Evolutionary conservation across 768 basidiomycete species (phyloP).

Genomic region (Mrakia frigida): DNA sequence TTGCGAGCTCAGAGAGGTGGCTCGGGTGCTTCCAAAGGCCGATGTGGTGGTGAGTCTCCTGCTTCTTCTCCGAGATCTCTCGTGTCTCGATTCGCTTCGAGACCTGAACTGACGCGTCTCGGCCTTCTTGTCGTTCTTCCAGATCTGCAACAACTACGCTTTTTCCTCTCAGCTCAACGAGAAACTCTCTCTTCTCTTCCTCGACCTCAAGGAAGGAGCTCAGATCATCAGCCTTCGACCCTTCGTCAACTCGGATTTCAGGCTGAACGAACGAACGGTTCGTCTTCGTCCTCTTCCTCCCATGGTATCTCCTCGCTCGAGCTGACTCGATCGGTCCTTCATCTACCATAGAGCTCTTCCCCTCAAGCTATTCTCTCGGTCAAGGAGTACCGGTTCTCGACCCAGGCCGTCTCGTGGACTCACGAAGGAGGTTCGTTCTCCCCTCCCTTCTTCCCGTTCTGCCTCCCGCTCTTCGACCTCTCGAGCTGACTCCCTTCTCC

Average conservation of each 20-base stretch:
- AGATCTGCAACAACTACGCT: constrained; percentile 43
- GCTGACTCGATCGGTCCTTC: constrained; percentile 40
- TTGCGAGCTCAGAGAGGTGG: constrained; percentile 60
- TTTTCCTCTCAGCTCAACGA: constrained; percentile 62
- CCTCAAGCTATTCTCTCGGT: constrained; percentile 79
- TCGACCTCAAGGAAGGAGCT: constrained; percentile 90
- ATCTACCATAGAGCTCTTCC: constrained; percentile 53
- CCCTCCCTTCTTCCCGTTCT: background rate
- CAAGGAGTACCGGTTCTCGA: constrained; percentile 59
- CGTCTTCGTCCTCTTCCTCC: constrained; percentile 36
- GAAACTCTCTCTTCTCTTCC: constrained; percentile 75
- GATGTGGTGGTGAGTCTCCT: constrained; percentile 70
- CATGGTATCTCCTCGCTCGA: background rate
- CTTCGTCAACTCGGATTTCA: constrained; percentile 64
- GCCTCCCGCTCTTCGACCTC: background rate
- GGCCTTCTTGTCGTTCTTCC: background rate
- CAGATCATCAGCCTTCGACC: constrained; percentile 82
- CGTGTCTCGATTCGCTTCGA: background rate
- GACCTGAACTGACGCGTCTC: background rate
- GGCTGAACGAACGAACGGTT: constrained; percentile 79
- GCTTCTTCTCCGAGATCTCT: background rate
- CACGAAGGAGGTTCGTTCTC: constrained; percentile 55
- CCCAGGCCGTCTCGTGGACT: constrained; percentile 78
- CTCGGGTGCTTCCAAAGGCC: constrained; percentile 66
- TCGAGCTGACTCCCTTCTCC: background rate